Evolutionary conservation across 116 monocot species (phyloP).

Genomic region (Posidonia oceanica): DNA sequence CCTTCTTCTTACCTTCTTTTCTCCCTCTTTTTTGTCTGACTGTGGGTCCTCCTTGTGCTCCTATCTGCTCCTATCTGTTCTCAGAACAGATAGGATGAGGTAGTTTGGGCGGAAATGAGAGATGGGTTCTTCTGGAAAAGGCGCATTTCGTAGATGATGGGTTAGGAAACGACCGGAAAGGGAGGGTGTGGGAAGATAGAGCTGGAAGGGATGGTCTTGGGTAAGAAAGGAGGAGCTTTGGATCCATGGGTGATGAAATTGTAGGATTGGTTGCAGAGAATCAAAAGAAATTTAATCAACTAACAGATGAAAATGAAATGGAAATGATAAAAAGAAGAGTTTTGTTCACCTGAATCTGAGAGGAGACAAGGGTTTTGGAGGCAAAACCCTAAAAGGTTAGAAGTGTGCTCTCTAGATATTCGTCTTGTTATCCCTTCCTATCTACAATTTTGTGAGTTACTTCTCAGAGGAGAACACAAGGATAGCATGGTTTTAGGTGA

Average conservation of each 20-base stretch:
- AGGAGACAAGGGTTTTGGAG: neutral
- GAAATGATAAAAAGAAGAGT: neutral
- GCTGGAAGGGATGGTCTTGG: conserved; percentile 4
- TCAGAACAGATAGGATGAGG: too few species aligned
- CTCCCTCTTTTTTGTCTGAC: too few species aligned
- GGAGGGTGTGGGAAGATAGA: neutral
- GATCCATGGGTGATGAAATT: conserved; percentile 27
- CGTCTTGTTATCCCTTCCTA: neutral
- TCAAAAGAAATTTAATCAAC: neutral
- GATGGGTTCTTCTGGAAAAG: conserved; percentile 7
- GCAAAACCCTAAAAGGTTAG: conserved; percentile 1
- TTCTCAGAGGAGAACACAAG: neutral
- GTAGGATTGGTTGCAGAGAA: neutral
- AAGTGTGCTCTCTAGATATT: neutral
- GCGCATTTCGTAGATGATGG: conserved; percentile 11
- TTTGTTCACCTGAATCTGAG: neutral
- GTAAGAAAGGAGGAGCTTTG: conserved; percentile 30
- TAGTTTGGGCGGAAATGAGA: conserved; percentile 17
- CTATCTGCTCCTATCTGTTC: too few species aligned
- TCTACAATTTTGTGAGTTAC: neutral
- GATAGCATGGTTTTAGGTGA: too few species aligned
- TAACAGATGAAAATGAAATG: neutral
- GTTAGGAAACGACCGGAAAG: neutral
- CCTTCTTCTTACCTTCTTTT: too few species aligned
- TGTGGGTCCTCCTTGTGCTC: too few species aligned